Evolutionary conservation across 2,329 filamentous ascomycete genomes (phyloP), one percentile per base, ranked within the genome.

Genomic region (Mycosphaerelloides madeirae): DNA sequence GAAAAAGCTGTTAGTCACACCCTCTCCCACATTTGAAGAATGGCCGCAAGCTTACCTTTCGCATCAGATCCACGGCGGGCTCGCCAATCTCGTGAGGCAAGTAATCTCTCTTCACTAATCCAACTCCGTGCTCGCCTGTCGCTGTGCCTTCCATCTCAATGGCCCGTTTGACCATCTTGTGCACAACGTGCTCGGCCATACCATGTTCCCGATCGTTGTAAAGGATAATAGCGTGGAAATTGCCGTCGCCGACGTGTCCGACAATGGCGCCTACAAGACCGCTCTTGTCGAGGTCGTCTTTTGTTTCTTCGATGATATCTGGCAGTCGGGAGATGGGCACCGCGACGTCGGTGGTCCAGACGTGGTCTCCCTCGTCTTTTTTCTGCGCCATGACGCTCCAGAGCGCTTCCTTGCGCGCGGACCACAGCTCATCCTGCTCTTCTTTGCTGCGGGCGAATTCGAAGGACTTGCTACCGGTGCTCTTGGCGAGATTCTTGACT

Each of bases 141-240:
- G 89, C 86, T 0, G 87, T 93, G 7, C 87, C 87, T 66, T 93
- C 87, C 61, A 67, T 64, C 68, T 88, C 85, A 38, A 94, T 81
- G 0, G 87, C 87, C 49, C 85, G 76, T 75, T 90, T 89, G 44
- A 91, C 85, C 87, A 93, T 93, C 46, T 81, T 76, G 62, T 90
- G 85, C 19, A 93, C 84, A 19, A 91, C 71, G 31, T 76, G 75
- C 59, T 88, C 84, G 2, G 84, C 84, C 43, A 78, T 75, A 46
- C 73, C 68, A 53, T 82, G 77, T 65, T 91, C 81, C 16, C 74
- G 68, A n/a, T 85, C 78, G 45, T 80, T 84, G 62, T 81, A 80
- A 18, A 84, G 65, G 18, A 84, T 69, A 46, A 83, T 82, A 3
- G 79, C 77, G 58, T 87, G 84, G 57, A 87, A 87, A 57, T 87